Base-by-base conservation (phyloP, 345 rosid species). In the Populus davidiana region DNA sequence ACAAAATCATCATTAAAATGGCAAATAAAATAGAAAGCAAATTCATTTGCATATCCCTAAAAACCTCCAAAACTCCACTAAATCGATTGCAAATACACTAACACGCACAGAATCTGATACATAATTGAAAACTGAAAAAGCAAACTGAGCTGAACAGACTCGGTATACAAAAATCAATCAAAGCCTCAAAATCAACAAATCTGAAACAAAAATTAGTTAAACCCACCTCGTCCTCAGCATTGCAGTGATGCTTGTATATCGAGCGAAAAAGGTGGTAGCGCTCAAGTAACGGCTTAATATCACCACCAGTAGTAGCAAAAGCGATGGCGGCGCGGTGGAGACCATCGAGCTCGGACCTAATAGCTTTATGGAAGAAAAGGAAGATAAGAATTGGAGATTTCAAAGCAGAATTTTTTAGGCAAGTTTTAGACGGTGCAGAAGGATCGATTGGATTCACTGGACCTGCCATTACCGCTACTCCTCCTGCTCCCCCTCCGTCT, bases 191-290 rank as follows among this genome's bases (percentile, higher is more conserved):
- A n/a, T 20, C 25, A 70, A 29, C 1, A 21, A 56, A 68, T 11
- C 6, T 33, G 31, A 23, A 41, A 49, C 20, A 67, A 25, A 44
- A 76, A 63, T 11, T 70, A 78, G 44, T 5, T 59, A 69, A 67
- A 71, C 56, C 71, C 63, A 90, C 94, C 92, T 86, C 92, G 70
- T 90, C 94, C 78, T 90, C 94, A 31, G 92, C 94, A 84, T 85
- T 86, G 88, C 91, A 90, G 85, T 90, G 94, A 78, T 90, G 90
- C 86, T 84, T 89, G 52, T 90, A 90, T 69, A 90, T 90, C 25
- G 84, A 49, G 49, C 92, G 88, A 43, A 90, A 77, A 63, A 90
- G 86, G 70, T 82, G 89, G 74, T 81, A 90, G 59, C 85, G 77
- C 75, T 87, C 78, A 65, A 87, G 61, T 84, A 90, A 84, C 23